Conservation (phyloP, 1,284 basidiomycete genomes). For the Trichosporon coremiiforme region DNA sequence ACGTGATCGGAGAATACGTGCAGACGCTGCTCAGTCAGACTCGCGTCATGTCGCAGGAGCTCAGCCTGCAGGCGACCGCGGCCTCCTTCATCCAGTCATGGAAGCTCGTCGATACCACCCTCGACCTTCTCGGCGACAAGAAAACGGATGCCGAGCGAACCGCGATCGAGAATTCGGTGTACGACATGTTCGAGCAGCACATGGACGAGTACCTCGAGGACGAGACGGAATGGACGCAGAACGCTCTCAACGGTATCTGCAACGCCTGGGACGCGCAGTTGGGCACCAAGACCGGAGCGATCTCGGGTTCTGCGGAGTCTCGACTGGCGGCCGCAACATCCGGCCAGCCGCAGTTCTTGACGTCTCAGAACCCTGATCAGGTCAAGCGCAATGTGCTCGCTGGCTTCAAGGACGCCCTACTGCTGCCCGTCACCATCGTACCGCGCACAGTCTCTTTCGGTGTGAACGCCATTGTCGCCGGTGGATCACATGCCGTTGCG, state of each 20-base stretch:
- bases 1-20: conserved; percentile 78
- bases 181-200: conserved; percentile 88
- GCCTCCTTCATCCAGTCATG: conserved; percentile 86
- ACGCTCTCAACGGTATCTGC: conserved; percentile 72
- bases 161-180: conserved; percentile 78
- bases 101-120: conserved; percentile 75
- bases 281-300: conserved; percentile 20
- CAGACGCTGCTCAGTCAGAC: conserved; percentile 74
- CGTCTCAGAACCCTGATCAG: conserved; percentile 82
- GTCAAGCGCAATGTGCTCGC: conserved; percentile 91
- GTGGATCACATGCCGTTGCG: conserved; percentile 74
- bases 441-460: conserved; percentile 75
- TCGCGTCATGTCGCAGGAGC: conserved; percentile 69
- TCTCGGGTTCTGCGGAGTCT: not conserved
- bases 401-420: conserved; percentile 83
- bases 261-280: conserved; percentile 68
- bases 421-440: conserved; percentile 93
- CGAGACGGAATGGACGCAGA: conserved; percentile 81
- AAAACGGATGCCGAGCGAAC: conserved; percentile 55
- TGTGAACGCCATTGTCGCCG: conserved; percentile 66
- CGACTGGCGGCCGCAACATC: conserved; percentile 6
- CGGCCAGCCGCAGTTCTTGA: conserved; percentile 65
- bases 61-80: conserved; percentile 81
- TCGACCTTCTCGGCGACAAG: conserved; percentile 54
- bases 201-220: conserved; percentile 97